These are phyloP conservation scores for Saxophila tyrrhenica DNA, from an alignment of 495 filamentous ascomycete genomes.

Conservation along the genomic window DNA sequence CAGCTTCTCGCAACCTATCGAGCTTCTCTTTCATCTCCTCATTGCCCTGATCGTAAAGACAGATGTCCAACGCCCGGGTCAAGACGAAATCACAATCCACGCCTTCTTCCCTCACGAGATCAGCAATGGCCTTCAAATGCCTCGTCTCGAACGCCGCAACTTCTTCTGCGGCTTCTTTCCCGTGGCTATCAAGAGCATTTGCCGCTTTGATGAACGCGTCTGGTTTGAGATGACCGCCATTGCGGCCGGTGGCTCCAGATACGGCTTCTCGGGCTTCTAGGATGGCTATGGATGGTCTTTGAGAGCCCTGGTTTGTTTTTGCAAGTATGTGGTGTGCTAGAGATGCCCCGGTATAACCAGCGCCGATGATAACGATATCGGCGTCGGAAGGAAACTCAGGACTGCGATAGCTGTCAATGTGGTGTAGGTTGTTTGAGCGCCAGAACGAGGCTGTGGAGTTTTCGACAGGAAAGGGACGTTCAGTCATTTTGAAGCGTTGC, in stretches of 20 bases:
- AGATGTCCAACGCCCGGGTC: neutral
- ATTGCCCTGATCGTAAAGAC: neutral
- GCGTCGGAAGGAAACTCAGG: neutral
- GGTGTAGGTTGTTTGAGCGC: neutral
- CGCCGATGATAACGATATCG: neutral
- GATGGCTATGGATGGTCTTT: neutral
- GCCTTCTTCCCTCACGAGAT: neutral
- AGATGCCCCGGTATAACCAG: neutral
- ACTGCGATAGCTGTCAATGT: neutral
- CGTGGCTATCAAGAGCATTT: neutral
- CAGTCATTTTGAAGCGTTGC: no score
- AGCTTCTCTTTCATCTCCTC: neutral
- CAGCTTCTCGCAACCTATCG: neutral
- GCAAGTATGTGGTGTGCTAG: neutral
- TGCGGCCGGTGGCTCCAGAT: neutral
- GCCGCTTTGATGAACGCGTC: neutral
- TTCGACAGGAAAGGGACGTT: neutral
- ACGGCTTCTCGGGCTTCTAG: neutral
- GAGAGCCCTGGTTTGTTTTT: no score
- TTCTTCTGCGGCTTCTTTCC: neutral
- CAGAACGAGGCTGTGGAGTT: conserved; percentile 1
- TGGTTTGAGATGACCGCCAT: neutral
- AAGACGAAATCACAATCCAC: conserved; percentile 1
- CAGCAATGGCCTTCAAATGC: neutral
- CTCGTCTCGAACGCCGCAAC: neutral